phyloP scores from a whole-genome alignment of 2,329 filamentous ascomycete species.

The Botrytis fragariae region DNA sequence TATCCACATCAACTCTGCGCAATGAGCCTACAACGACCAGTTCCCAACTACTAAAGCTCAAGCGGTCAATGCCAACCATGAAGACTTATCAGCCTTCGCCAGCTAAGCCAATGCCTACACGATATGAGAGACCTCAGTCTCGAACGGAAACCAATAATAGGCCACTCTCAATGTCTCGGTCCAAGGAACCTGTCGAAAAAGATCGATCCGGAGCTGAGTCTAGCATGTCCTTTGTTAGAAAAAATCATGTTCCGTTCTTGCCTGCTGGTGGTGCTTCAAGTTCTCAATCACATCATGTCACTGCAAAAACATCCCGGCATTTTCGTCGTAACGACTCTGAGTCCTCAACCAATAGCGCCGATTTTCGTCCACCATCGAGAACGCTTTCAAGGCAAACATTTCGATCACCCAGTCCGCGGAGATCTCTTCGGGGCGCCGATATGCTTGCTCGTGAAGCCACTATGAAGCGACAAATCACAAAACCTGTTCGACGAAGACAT shows the following conservation, averaged over 20 bases:
- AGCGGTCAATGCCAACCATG: slow-evolving; percentile 63
- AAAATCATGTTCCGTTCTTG: slow-evolving; percentile 70
- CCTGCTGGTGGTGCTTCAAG: slow-evolving; percentile 66
- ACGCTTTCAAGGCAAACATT: slow-evolving; percentile 56
- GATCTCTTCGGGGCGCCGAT: slow-evolving; percentile 45
- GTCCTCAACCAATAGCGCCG: slow-evolving; percentile 56
- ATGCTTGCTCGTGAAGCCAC: slow-evolving; percentile 44
- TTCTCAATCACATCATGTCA: slow-evolving; percentile 76
- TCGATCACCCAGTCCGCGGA: slow-evolving; percentile 56
- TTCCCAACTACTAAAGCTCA: slow-evolving; percentile 62
- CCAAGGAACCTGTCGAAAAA: slow-evolving; percentile 68
- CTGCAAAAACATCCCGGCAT: slow-evolving; percentile 65
- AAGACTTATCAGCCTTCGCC: slow-evolving; percentile 49
- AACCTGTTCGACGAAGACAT: slow-evolving; percentile 65
- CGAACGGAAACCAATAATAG: slow-evolving; percentile 49
- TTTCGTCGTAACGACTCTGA: slow-evolving; percentile 85
- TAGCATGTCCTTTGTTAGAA: slow-evolving; percentile 53
- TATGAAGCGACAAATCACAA: slow-evolving; percentile 69
- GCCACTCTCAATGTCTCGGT: slow-evolving; percentile 54
- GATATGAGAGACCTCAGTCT: slow-evolving; percentile 60
- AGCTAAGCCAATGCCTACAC: slow-evolving; percentile 47
- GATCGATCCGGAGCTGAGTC: slow-evolving; percentile 48
- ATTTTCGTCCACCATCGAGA: slow-evolving; percentile 56
- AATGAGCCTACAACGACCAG: slow-evolving; percentile 63
- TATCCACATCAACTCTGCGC: slow-evolving; percentile 53